These are phyloP conservation scores for Pichia pseudocactophila DNA, from an alignment of 805 yeast species.

Conservation along the genomic window DNA sequence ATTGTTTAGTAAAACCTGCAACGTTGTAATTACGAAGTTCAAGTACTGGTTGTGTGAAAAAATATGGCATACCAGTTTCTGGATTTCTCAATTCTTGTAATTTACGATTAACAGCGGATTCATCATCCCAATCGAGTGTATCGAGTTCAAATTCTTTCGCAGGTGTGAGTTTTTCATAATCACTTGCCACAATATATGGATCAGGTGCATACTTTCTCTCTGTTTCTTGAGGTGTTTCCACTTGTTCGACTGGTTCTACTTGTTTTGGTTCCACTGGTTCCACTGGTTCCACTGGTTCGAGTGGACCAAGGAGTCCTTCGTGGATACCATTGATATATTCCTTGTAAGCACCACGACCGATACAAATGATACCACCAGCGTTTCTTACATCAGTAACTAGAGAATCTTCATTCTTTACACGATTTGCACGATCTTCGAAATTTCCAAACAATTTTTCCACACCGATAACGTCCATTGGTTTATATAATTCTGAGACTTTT, in stretches of 20 bases:
- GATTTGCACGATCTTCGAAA: slow-evolving; percentile 11
- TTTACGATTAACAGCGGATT: slow-evolving; percentile 1
- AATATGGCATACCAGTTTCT: slow-evolving; percentile 39
- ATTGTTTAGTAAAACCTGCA: slow-evolving; percentile 70
- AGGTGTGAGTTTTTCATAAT: slow-evolving; percentile 43
- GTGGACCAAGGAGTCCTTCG: slow-evolving; percentile 91
- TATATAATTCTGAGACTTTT: slow-evolving; percentile 30
- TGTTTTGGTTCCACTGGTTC: slow-evolving; percentile 31
- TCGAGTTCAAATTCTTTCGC: slow-evolving; percentile 50
- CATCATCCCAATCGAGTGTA: slow-evolving; percentile 4
- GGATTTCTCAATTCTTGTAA: slow-evolving; percentile 25
- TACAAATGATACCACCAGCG: slow-evolving; percentile 81
- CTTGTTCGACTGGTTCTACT: slow-evolving; percentile 24
- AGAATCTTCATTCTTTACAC: slow-evolving; percentile 36
- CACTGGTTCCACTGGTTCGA: slow-evolving; percentile 32
- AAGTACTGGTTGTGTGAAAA: slow-evolving; percentile 69
- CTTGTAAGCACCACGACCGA: slow-evolving; percentile 94
- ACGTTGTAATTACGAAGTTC: slow-evolving; percentile 71
- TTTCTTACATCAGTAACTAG: slow-evolving; percentile 33
- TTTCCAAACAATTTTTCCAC: slow-evolving; percentile 30
- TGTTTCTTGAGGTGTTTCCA: too few relatives aligned
- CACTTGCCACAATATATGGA: slow-evolving; percentile 54
- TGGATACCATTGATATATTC: slow-evolving; percentile 87
- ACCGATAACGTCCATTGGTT: slow-evolving; percentile 46
- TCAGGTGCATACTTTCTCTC: slow-evolving; percentile 23